Base-by-base conservation (phyloP, 83 land plant genomes). In the Picea abies region DNA sequence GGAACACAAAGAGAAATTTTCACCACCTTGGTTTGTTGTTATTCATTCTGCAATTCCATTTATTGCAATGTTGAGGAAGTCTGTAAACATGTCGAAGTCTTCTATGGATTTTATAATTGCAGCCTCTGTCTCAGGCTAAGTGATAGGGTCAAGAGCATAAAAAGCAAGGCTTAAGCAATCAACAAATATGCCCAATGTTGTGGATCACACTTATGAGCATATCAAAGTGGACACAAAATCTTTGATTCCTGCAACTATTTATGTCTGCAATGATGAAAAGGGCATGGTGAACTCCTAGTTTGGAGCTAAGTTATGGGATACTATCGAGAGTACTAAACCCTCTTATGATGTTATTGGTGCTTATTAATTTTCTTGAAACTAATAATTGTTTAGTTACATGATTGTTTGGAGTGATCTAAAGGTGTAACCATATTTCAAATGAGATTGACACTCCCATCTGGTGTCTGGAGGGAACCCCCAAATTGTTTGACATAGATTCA, bases 111-210 rank as follows among this genome's bases (percentile, higher is more conserved):
- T 94, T 82, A 97, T 98, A 63, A 88, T 96, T 52, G 99, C 89
- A 37, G 94, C 99, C 14, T 91, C 97, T 0, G 87, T 97, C 41
- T 71, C 94, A 58, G 98, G 99, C 19, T 98, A 97, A 81, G 92
- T 92, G 6, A 94, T 97, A 81, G 99, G 99, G 14, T 93, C 99
- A 16, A 90, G 98, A 35, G 99, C 97, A 63, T 98, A 97, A 73
- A 87, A 92, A 56, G 62, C 79, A 39, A 88, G 99, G 2, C 63
- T 96, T 17, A 89, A 91, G 71, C 80, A 83, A 23, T 62, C 72
- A 35, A 84, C 87, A n/a, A 65, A 47, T 22, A 44, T 52, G 32
- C 29, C 58, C 2, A 76, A 32, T 37, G 44, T 37, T 32, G 75
- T 19, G 12, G 25, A 26, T 29, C 19, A 23, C 25, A 35, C 60